Evolutionary conservation across 805 yeast species (phyloP), one percentile per base, ranked within the genome.

Genomic region (Kazachstania africana): DNA sequence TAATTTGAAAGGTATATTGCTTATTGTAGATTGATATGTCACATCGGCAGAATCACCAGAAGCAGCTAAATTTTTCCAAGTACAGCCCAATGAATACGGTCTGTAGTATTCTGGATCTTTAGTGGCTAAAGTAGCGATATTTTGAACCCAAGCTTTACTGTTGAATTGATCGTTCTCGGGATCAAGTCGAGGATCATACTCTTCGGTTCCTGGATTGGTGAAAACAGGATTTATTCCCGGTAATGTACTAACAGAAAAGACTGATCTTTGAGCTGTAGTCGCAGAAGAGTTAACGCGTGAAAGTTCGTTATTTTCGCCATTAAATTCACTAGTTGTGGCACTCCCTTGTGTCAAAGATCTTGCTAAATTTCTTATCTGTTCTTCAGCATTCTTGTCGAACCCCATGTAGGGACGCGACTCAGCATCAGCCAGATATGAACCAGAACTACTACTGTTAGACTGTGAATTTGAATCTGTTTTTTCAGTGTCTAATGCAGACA

Each of bases 11-110:
- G 60, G 55, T 18, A 55, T 55, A 41, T 72, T 75, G 16, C 63
- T 40, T 16, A 75, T 66, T 3, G 77, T 75, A 3, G 72, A 60
- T 51, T 75, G 82, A 51, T 70, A 77, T 46, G 77, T 80, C 8
- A 78, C 66, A 50, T 75, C 83, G 3, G 75, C 63, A 3, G 83
- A 78, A 32, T 71, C 63, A 50, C 84, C 85, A 39, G 55, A 66
- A 3, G 78, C 80, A 36, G 77, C 50, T 44, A 77, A 57, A 44
- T 74, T 55, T 36, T 65, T 63, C 62, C 72, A 75, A 6, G 72
- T 70, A 36, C 78, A 53, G 15, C 81, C 79, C 40, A 78, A 55
- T 12, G 68, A 59, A 19, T 74, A 61, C 14, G 77, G 79, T 46
- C 69, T 73, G 48, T 70, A 77, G 54, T 71, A 72, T 16, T 75